A percentile compares a stretch with the other conserved stretches of the same genome.
phyloP scores from a whole-genome alignment of 2,329 filamentous ascomycete genomes.

The Aspergillus felis region DNA sequence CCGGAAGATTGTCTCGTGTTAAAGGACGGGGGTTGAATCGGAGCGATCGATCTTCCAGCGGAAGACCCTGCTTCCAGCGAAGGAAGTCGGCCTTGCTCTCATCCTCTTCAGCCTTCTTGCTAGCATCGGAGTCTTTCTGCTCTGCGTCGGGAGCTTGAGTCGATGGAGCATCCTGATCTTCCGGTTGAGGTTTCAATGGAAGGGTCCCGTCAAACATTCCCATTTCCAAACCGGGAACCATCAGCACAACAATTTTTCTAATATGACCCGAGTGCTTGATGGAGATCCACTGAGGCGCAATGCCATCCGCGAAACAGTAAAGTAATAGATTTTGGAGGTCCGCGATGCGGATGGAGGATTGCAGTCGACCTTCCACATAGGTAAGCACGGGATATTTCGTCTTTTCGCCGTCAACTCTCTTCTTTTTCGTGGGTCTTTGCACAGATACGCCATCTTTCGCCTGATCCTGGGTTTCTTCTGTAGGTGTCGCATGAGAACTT shows the following conservation, averaged over 20 bases:
- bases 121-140: slow-evolving; percentile 1
- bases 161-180: neutral
- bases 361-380: slow-evolving; percentile 51
- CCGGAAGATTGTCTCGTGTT: slow-evolving; percentile 34
- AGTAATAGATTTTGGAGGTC: slow-evolving; percentile 58
- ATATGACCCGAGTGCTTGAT: slow-evolving; percentile 54
- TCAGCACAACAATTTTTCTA: slow-evolving; percentile 76
- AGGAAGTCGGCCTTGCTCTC: slow-evolving; percentile 28
- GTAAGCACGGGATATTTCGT: slow-evolving; percentile 52
- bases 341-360: slow-evolving; percentile 53
- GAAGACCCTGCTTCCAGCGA: slow-evolving; percentile 39
- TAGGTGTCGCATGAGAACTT: neutral
- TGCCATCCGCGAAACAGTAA: slow-evolving; percentile 59
- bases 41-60: slow-evolving; percentile 28
- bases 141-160: slow-evolving; percentile 1
- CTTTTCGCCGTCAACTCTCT: slow-evolving; percentile 38
- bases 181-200: slow-evolving; percentile 31
- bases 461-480: slow-evolving; percentile 3
- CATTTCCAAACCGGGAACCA: slow-evolving; percentile 88
- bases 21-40: slow-evolving; percentile 34
- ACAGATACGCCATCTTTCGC: slow-evolving; percentile 14
- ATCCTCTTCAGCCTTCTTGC: slow-evolving; percentile 19
- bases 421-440: slow-evolving; percentile 25
- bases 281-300: slow-evolving; percentile 61
- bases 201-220: slow-evolving; percentile 74